Percentiles rank a stretch among this genome's conserved stretches.
These are phyloP conservation scores for Tricholoma furcatifolium DNA, from an alignment of 768 basidiomycete genomes.

Conservation along the genomic window DNA sequence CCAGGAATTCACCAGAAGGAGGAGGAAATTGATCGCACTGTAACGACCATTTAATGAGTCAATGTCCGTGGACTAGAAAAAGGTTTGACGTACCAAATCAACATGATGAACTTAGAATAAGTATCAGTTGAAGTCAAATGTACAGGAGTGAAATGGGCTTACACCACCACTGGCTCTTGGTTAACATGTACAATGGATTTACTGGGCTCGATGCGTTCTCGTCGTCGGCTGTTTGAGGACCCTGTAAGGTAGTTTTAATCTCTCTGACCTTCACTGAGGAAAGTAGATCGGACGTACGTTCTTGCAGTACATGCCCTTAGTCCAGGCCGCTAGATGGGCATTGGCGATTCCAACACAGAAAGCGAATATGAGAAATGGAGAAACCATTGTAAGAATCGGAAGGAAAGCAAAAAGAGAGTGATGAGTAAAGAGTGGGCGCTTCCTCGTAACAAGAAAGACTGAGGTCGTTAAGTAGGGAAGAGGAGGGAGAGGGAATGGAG, in stretches of 20 bases:
- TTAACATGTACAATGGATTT: conserved; percentile 39
- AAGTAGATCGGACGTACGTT: conserved; percentile 30
- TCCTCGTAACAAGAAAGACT: too few species aligned
- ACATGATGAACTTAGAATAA: conserved; percentile 31
- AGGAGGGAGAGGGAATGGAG: too few species aligned
- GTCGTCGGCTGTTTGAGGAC: conserved; percentile 23
- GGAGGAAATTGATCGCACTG: conserved; percentile 46
- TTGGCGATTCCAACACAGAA: conserved; percentile 15
- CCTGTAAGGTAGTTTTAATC: conserved; percentile 21
- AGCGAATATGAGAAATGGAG: background rate
- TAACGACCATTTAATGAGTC: background rate
- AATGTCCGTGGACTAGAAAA: background rate
- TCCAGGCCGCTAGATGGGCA: conserved; percentile 42
- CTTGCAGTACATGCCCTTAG: conserved; percentile 44
- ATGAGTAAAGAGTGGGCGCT: too few species aligned
- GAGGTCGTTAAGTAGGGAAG: too few species aligned
- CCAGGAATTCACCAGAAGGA: conserved; percentile 36
- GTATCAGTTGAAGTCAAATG: too few species aligned
- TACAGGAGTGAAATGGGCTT: conserved; percentile 15
- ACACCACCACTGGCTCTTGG: conserved; percentile 47
- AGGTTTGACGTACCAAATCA: conserved; percentile 27
- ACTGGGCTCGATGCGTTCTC: conserved; percentile 39
- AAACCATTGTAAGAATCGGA: background rate
- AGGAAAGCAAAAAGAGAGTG: too few species aligned
- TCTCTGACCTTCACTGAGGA: background rate